Base-by-base conservation (phyloP, 2,329 filamentous ascomycete genomes). In the Aspergillus sp. region DNA sequence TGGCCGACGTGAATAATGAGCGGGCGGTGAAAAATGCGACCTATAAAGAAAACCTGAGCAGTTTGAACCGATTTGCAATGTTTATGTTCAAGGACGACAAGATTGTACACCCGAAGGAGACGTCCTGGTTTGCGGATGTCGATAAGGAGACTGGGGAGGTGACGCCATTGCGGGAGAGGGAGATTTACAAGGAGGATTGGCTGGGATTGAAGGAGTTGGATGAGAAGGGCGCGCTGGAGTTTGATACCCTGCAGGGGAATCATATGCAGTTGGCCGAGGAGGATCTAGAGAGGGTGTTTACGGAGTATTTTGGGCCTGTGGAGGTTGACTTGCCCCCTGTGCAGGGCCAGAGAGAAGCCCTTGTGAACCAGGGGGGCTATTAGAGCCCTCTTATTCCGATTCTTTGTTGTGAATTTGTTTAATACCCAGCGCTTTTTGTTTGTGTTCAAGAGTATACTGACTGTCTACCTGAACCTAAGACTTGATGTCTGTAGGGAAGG, bases 1-100 rank as follows among this genome's bases (percentile, higher is more conserved):
- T 99, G 8, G 95, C 93, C 9, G 93, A 98, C 71, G 88, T 98
- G 77, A 99, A 99, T 77, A 98, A 98, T 73, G 95, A 99, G 83
- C 83, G 93, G 11, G 68, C 55, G 19, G 60, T 79, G 54, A 96
- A 96, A 83, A 96, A 92, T 68, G 68, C 75, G 37, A 82, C 77
- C 12, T 99, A 98, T 74, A 86, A 83, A 70, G 75, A 83, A 66
- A 89, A 93, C 70, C 65, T 99, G 48, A 82, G 82, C 7, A 75
- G 69, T 34, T 72, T 99, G 70, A 84, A 89, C 68, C 89, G 88
- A 66, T 89, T 98, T 63, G 91, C 90, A 62, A 90, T 98, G 89
- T 92, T 90, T 72, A 79, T 96, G 75, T 99, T 98, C 70, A 87
- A 87, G 61, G 86, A 96, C 12, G 95, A 99, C 76, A 86, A 81